Evolutionary conservation across 495 filamentous ascomycete species (phyloP), one percentile per base, ranked within the genome.

Genomic region (Apodospora peruviana): DNA sequence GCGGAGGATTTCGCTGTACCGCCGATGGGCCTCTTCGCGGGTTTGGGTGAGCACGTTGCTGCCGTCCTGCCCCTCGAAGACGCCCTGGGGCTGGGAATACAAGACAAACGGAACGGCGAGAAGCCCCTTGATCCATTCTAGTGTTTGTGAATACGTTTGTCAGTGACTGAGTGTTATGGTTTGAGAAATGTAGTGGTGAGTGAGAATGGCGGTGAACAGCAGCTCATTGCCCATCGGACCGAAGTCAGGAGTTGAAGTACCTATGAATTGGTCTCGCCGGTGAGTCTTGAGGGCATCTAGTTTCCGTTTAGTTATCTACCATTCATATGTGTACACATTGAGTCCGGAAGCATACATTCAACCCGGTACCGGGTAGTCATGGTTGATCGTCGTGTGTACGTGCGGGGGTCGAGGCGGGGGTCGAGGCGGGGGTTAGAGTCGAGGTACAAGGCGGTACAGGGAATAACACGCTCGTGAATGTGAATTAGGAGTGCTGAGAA

Each of bases 61-160:
- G 77, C 75, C 53, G 76, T 73, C 20, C 5, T 60, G 49, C 0
- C 78, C 67, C 41, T 88, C 80, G 52, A 87, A 88, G 24, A 88
- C 76, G 14, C 87, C 87, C 1, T 88, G 91, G 5, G 94, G 94
- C 65, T 96, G 90, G 10, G 90, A 96, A 64, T 95, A 90, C 40
- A 99, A 80, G 42, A 99, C 91, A 61, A 99, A 99, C 0, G 94
- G 94, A 0, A 97, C 91, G 1, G 94, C 94, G 2, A 98, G 75
- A 1, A 98, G 77, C 24, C 90, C 93, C 73, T 94, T 78, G 62
- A 76, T 75, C 73, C 74, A 84, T 73, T 83, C 81, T 80, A 35
- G 14, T 11, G 21, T 44, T 21, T 37, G 27, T 36, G 16, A 22
- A 5, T 3, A 24, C 27, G 8, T 24, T 16, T n/a, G n/a, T n/a